Percentiles rank a stretch among this genome's conserved stretches.
phyloP scores from a whole-genome alignment of 768 basidiomycete genomes.

The Strobilomyces echinocephalus region DNA sequence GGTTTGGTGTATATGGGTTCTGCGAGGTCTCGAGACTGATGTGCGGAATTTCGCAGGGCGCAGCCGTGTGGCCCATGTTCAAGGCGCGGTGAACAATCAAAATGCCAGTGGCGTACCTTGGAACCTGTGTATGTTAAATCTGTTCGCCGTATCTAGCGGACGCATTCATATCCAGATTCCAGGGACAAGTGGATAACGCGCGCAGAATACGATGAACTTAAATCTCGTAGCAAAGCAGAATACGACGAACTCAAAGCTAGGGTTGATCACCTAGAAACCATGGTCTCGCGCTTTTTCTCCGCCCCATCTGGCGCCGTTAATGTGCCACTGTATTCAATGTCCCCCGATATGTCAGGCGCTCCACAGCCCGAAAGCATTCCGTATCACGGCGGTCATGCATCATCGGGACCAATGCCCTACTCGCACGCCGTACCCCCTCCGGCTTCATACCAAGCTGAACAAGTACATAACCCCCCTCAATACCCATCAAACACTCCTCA shows the following conservation, averaged over 20 bases:
- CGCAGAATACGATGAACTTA: slow-evolving; percentile 73
- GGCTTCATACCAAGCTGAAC: slow-evolving; percentile 24
- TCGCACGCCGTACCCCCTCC: slow-evolving; percentile 17
- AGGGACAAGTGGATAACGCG: slow-evolving; percentile 82
- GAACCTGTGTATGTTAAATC: slow-evolving; percentile 64
- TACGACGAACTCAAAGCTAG: slow-evolving; percentile 59
- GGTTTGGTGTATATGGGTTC: slow-evolving; percentile 39
- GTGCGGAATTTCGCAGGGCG: slow-evolving; percentile 42
- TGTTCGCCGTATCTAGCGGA: background rate
- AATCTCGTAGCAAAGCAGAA: slow-evolving; percentile 38
- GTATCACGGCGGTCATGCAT: slow-evolving; percentile 26
- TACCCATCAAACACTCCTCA: slow-evolving; percentile 29
- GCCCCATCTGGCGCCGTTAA: slow-evolving; percentile 24
- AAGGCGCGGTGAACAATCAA: slow-evolving; percentile 72
- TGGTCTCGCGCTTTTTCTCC: slow-evolving; percentile 42
- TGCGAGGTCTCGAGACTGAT: slow-evolving; percentile 6
- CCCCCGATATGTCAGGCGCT: slow-evolving; percentile 28
- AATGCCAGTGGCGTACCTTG: slow-evolving; percentile 79
- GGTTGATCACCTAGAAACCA: slow-evolving; percentile 54
- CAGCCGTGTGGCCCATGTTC: slow-evolving; percentile 81
- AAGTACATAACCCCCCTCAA: slow-evolving; percentile 19
- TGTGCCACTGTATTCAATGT: slow-evolving; percentile 29
- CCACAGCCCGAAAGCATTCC: slow-evolving; percentile 24
- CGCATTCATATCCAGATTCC: slow-evolving; percentile 13
- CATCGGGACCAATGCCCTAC: slow-evolving; percentile 26